A percentile compares a stretch with the other conserved stretches of the same genome.
Conservation (phyloP, 495 filamentous ascomycete genomes). For the Penicillium chermesinum region DNA sequence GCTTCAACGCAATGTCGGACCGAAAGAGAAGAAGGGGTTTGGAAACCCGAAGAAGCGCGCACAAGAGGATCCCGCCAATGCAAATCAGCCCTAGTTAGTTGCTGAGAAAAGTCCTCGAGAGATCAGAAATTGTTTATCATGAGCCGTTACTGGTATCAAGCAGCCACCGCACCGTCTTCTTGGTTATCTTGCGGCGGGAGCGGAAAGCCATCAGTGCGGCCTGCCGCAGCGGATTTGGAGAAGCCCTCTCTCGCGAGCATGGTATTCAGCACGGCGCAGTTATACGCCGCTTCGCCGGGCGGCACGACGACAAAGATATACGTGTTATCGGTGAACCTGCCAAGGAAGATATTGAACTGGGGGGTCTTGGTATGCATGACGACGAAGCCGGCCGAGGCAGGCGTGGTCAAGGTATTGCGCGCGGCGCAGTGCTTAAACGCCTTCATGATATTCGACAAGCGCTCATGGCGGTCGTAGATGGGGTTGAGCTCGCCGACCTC, state of each 20-base stretch:
- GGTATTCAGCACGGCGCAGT: conserved; percentile 83
- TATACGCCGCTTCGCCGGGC: conserved; percentile 80
- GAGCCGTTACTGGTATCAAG: not conserved
- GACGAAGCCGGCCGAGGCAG: conserved; percentile 54
- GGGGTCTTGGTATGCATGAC: conserved; percentile 64
- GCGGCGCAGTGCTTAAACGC: conserved; percentile 85
- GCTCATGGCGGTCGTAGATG: conserved; percentile 86
- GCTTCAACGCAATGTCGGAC: conserved; percentile 11
- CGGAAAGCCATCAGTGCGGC: conserved; percentile 42
- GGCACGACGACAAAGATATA: conserved; percentile 90
- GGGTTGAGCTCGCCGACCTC: conserved; percentile 72
- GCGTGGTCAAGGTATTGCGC: conserved; percentile 48
- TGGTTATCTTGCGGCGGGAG: conserved; percentile 33
- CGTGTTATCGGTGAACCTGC: conserved; percentile 91
- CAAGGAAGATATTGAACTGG: conserved; percentile 85
- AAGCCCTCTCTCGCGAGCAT: conserved; percentile 80
- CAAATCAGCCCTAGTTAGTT: not conserved
- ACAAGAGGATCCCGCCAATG: not conserved
- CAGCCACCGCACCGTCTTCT: conserved; percentile 17
- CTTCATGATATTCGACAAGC: conserved; percentile 93
- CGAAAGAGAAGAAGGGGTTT: conserved; percentile 2
- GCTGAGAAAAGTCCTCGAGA: not conserved
- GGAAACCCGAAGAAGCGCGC: not conserved
- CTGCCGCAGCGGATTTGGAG: conserved; percentile 37
- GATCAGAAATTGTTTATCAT: too few species aligned